A percentile compares a stretch with the other conserved stretches of the same genome.
Conservation (phyloP, 192 early-diverging fungal species). For the Coemansia sp. region DNA sequence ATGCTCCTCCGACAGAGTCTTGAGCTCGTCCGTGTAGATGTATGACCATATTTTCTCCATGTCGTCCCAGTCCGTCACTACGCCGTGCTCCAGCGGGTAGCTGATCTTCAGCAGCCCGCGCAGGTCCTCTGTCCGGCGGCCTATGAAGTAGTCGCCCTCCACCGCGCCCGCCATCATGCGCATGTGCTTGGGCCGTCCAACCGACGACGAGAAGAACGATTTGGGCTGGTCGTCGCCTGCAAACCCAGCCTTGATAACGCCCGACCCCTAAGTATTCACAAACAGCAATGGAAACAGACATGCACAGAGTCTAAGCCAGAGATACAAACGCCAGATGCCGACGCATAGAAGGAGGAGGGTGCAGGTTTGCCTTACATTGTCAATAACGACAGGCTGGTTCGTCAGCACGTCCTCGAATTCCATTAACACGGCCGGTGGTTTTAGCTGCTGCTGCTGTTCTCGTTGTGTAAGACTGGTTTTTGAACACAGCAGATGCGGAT, state of each 20-base stretch:
- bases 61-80: conserved; percentile 97
- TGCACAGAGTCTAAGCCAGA: not conserved
- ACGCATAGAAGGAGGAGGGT: not conserved
- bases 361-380: conserved; percentile 75
- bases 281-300: not conserved
- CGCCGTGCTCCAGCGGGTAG: conserved; percentile 97
- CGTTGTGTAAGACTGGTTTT: too few species aligned
- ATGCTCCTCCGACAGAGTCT: conserved; percentile 95
- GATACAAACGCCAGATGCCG: not conserved
- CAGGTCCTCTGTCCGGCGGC: conserved; percentile 91
- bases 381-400: conserved; percentile 98
- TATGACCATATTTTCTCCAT: conserved; percentile 99
- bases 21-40: conserved; percentile 95
- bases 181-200: conserved; percentile 94
- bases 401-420: conserved; percentile 92
- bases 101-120: conserved; percentile 90
- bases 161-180: conserved; percentile 98
- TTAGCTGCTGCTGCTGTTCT: too few species aligned
- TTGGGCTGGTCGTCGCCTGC: conserved; percentile 98
- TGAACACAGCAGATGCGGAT: too few species aligned
- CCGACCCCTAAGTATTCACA: conserved; percentile 79
- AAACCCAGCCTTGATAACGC: conserved; percentile 98
- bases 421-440: conserved; percentile 36
- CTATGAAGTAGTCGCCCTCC: conserved; percentile 95
- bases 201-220: conserved; percentile 91